Evolutionary conservation across 2,329 filamentous ascomycete genomes (phyloP).

Genomic region (Aspergillus niger): DNA sequence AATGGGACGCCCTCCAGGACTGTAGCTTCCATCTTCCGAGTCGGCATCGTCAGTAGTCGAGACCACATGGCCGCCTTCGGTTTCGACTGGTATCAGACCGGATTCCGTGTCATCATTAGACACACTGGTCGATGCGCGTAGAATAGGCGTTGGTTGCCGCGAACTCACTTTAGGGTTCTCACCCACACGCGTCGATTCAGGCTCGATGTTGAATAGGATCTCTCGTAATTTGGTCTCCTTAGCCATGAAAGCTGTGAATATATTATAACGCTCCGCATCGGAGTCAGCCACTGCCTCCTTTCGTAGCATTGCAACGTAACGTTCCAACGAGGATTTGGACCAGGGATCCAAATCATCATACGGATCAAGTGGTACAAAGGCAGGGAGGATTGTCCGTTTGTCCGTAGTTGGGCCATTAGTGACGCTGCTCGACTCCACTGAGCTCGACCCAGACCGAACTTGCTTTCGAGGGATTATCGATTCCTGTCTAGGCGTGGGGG

Average conservation of each 20-base stretch:
- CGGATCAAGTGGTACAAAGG: constrained; percentile 41
- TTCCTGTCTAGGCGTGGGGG: constrained; percentile 15
- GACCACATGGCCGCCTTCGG: constrained; percentile 22
- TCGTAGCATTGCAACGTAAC: constrained; percentile 58
- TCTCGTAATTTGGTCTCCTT: constrained; percentile 52
- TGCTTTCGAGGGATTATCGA: constrained; percentile 4
- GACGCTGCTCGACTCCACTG: not conserved
- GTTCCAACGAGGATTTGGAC: constrained; percentile 57
- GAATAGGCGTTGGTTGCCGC: constrained; percentile 14
- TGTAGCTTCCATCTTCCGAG: constrained; percentile 47
- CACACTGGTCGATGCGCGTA: constrained; percentile 7
- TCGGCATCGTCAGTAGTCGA: constrained; percentile 19
- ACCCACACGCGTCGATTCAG: constrained; percentile 33
- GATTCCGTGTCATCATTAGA: constrained; percentile 28
- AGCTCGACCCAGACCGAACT: not conserved
- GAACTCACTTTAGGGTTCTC: constrained; percentile 2
- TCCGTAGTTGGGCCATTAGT: constrained; percentile 3
- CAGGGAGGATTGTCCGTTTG: constrained; percentile 11
- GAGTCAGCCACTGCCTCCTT: constrained; percentile 51
- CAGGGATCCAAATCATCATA: constrained; percentile 59
- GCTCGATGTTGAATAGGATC: constrained; percentile 53
- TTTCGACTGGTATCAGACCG: constrained; percentile 38
- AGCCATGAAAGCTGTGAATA: constrained; percentile 54
- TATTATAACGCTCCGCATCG: constrained; percentile 56
- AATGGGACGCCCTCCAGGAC: constrained; percentile 56